Conservation (phyloP, 257 asterid genomes). For the Scutellaria minor region DNA sequence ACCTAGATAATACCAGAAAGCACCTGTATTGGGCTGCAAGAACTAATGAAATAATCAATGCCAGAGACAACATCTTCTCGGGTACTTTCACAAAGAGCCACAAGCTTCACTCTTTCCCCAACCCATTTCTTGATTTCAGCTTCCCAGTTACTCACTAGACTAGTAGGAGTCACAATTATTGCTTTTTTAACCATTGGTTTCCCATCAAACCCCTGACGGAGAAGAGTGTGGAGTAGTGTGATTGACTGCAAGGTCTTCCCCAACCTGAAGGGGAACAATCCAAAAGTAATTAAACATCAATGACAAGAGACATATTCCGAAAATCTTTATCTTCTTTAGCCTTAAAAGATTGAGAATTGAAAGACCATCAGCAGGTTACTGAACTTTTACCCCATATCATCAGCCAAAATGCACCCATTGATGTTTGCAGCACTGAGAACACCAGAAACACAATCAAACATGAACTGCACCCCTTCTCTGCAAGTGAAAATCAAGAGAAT, state of each 20-base stretch:
- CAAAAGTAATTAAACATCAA: slow-evolving; percentile 25
- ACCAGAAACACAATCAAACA: slow-evolving; percentile 98
- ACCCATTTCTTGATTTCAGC: slow-evolving; percentile 95
- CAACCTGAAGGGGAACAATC: slow-evolving; percentile 57
- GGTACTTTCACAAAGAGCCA: slow-evolving; percentile 94
- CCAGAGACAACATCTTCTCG: slow-evolving; percentile 85
- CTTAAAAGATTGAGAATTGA: slow-evolving; percentile 3
- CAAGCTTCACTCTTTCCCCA: slow-evolving; percentile 91
- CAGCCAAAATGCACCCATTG: slow-evolving; percentile 98
- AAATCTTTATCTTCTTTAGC: neutral
- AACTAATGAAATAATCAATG: slow-evolving; percentile 68
- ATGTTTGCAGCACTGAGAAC: slow-evolving; percentile 63
- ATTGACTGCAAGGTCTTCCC: slow-evolving; percentile 98
- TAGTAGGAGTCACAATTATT: slow-evolving; percentile 94
- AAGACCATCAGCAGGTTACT: slow-evolving; percentile 22
- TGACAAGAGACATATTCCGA: neutral
- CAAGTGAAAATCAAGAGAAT: slow-evolving; percentile 46
- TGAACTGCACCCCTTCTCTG: slow-evolving; percentile 99
- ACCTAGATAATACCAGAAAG: slow-evolving; percentile 32
- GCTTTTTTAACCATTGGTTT: slow-evolving; percentile 89
- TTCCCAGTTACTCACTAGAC: slow-evolving; percentile 98
- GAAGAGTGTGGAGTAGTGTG: slow-evolving; percentile 88
- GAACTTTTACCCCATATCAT: slow-evolving; percentile 94
- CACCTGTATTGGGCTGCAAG: slow-evolving; percentile 58
- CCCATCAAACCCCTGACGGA: slow-evolving; percentile 88